Base-by-base conservation (phyloP, 768 basidiomycete species). In the Lentinula boryana region DNA sequence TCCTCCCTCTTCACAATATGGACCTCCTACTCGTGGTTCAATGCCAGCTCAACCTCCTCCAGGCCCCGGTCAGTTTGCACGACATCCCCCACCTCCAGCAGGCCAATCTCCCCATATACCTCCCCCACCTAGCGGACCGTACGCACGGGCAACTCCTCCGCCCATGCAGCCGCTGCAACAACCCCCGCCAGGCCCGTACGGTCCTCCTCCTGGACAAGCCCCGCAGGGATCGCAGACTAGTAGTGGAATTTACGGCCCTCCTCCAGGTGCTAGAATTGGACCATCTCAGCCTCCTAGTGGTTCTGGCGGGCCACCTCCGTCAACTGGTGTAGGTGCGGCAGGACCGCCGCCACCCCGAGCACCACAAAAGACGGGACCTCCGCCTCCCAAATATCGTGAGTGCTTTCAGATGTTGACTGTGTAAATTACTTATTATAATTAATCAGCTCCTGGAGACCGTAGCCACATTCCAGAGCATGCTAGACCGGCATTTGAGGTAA, bases 401-500 rank as follows among this genome's bases (percentile, higher is more conserved):
- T 56, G 12, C 10, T 27, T 23, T 0, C 40, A 7, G 32, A 60
- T 49, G 7, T 3, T 44, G 33, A 31, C 7, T 52, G 8, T 51
- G 31, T 32, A 16, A 8, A 51, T 46, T 54, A 10, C 16, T 4
- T 18, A 7, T 21, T 9, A 69, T 35, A 67, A 23, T 40, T 31
- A 18, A 44, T 16, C 69, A 96, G 94, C 95, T 46, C 80, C 86
- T 56, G 95, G 96, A 59, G 96, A 98, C 70, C 82, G 95, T 31
- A 84, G 83, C n/a, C 96, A 98, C 71, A 97, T 98, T 56, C 89
- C 94, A 1, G 85, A 87, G 8, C 75, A 79, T 50, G 79, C 82
- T 21, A 72, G 78, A 60, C 85, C 88, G 0, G 85, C 90, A 54
- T 94, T 80, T 63, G 78, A 84, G 55, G 77, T 89, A 16, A 76